Evolutionary conservation across 2,329 filamentous ascomycete genomes (phyloP).

Genomic region (Tolypocladium tropicale): DNA sequence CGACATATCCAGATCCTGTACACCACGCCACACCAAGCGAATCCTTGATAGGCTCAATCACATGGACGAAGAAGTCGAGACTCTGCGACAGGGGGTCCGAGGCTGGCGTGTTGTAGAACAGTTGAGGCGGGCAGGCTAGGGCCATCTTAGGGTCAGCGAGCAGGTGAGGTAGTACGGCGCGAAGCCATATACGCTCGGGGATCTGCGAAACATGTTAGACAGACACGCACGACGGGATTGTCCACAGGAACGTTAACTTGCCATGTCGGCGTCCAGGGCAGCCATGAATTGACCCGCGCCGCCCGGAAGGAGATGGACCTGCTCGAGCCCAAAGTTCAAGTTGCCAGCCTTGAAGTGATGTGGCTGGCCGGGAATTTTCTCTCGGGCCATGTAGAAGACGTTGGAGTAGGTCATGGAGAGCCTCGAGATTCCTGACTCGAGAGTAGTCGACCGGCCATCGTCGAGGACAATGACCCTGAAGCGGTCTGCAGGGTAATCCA

Average conservation of each 20-base stretch:
- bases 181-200: constrained; percentile 49
- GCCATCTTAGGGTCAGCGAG: constrained; percentile 46
- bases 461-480: constrained; percentile 47
- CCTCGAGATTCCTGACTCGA: constrained; percentile 28
- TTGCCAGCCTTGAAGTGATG: constrained; percentile 57
- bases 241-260: constrained; percentile 10
- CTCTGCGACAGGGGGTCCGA: constrained; percentile 49
- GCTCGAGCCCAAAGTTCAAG: constrained; percentile 48
- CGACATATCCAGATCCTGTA: constrained; percentile 52
- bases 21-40: constrained; percentile 49
- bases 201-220: constrained; percentile 29
- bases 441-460: constrained; percentile 35
- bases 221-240: neutral
- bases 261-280: constrained; percentile 58
- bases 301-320: constrained; percentile 37
- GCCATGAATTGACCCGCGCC: constrained; percentile 49
- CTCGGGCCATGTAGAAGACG: constrained; percentile 41
- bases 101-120: constrained; percentile 52
- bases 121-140: constrained; percentile 49
- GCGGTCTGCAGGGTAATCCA: constrained; percentile 42
- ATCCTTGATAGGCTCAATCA: constrained; percentile 39
- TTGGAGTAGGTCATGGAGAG: constrained; percentile 33
- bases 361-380: constrained; percentile 35
- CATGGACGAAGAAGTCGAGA: constrained; percentile 47
- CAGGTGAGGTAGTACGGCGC: constrained; percentile 48